Percentiles rank a stretch among this genome's conserved stretches.
Evolutionary conservation across 176 grass and related monocot genomes (phyloP).

Genomic region (Oryza brachyantha): DNA sequence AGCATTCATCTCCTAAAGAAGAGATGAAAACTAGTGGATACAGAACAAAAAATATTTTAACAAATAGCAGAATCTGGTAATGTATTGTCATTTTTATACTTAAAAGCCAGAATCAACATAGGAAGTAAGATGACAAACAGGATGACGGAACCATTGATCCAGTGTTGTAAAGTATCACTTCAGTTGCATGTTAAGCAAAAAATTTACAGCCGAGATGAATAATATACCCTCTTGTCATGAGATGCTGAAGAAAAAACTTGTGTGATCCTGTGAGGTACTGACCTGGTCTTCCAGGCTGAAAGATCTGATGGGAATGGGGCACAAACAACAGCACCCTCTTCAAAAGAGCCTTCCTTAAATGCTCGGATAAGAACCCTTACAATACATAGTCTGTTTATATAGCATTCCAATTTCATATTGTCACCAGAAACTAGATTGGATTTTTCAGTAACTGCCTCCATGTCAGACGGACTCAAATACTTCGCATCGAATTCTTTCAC

Average conservation of each 20-base stretch:
- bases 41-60: background rate
- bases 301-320: constrained; percentile 69
- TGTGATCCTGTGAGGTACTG: background rate
- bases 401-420: background rate
- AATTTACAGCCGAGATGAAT: background rate
- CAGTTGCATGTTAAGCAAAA: constrained; percentile 3
- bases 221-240: background rate
- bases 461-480: constrained; percentile 28
- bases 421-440: constrained; percentile 22
- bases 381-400: constrained; percentile 47
- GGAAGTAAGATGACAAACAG: background rate
- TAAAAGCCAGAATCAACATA: constrained; percentile 9
- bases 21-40: background rate
- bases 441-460: constrained; percentile 12
- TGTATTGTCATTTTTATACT: no score
- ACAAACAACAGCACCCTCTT: constrained; percentile 80
- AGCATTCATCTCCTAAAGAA: background rate
- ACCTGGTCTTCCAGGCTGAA: constrained; percentile 79
- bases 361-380: constrained; percentile 65
- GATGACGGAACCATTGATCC: background rate
- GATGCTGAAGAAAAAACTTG: constrained; percentile 14
- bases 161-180: background rate
- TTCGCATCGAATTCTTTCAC: constrained; percentile 46
- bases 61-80: background rate
- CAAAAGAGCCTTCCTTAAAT: constrained; percentile 79